Evolutionary conservation across 108 stramenopile species (phyloP), one percentile per base, ranked within the genome.

Genomic region (Cyclotella baltica): DNA sequence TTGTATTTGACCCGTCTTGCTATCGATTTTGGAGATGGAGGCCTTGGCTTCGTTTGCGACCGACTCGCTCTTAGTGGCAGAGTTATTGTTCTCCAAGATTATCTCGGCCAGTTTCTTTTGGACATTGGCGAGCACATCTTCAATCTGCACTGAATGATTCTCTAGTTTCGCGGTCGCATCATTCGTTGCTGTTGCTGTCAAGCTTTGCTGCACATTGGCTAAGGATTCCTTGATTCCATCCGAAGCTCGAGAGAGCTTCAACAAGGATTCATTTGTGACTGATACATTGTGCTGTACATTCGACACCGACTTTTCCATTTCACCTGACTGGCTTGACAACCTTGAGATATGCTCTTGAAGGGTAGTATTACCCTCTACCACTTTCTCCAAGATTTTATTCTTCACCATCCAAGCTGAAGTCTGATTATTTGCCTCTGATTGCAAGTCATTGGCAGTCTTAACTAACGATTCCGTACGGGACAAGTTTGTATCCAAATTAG

Each of bases 401-500:
- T 68, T 57, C 35, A 47, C 35, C 35, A 48, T 62, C 57, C 11
- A 51, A 48, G 27, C 27, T 16, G 57, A 68, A 18, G 40, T 50
- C 16, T 2, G 30, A 3, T 68, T 11, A 29, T 68, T 52, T 20
- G 67, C 30, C 4, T 29, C 57, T 19, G 47, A 40, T 34, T 62
- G 75, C 31, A 53, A 30, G 1, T 69, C 67, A 22, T 48, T 76
- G 10, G 66, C 43, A 20, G 15, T 19, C 55, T 76, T 62, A 19
- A 77, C 31, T 25, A 77, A 20, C 6, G 67, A 48, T 62, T 61
- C 61, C 16, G 59, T 62, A 50, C 33, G 13, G 4, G 67, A 23
- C 11, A 77, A 34, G 5, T 51, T 50, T 1, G 33, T 59, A 51
- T 63, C 62, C 33, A 70, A 57, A 30, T 25, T 70, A 18, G 61